phyloP scores from a whole-genome alignment of 169 alveolate genomes.

The Plasmodium sp. region DNA sequence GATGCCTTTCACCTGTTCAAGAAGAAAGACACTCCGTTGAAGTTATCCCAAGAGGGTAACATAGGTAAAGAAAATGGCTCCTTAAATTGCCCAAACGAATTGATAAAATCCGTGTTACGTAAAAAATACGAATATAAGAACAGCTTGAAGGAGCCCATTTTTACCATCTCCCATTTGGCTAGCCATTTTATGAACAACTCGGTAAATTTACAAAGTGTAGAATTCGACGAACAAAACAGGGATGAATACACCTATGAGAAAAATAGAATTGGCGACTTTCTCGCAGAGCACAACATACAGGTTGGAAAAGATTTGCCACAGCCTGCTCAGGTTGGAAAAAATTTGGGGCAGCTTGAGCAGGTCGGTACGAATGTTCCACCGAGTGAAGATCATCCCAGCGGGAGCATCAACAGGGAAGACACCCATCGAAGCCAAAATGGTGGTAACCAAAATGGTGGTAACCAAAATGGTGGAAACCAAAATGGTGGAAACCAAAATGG shows the following conservation, averaged over 20 bases:
- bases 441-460: neutral
- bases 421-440: neutral
- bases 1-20: neutral
- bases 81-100: constrained; percentile 3
- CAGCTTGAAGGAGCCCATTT: neutral
- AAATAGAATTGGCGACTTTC: constrained; percentile 36
- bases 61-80: neutral
- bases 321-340: neutral
- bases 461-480: too few relatives aligned
- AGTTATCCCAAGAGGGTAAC: neutral
- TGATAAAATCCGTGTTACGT: neutral
- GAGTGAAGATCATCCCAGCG: neutral
- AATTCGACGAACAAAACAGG: constrained; percentile 33
- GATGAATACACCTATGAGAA: constrained; percentile 29
- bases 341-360: neutral
- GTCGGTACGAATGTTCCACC: neutral
- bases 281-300: neutral
- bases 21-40: neutral
- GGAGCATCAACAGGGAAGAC: neutral
- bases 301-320: neutral
- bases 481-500: neutral
- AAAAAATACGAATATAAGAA: constrained; percentile 32
- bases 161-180: constrained; percentile 14
- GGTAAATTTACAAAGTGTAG: constrained; percentile 20
- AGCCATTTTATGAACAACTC: neutral